These are phyloP conservation scores for Solanum ossicruentum DNA, from an alignment of 257 asterid genomes.

Conservation along the genomic window DNA sequence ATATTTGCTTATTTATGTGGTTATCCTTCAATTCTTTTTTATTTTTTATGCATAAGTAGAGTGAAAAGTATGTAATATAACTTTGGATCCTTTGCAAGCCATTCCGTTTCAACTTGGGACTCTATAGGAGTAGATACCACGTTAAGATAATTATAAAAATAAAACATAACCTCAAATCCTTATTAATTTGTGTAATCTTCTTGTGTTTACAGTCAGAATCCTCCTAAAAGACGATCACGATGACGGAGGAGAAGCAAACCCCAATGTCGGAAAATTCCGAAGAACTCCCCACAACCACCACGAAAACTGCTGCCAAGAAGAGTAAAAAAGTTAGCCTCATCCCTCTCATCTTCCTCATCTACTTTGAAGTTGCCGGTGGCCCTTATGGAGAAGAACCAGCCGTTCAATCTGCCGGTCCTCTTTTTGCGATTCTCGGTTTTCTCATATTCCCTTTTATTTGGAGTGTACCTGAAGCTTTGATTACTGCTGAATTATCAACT, in stretches of 20 bases:
- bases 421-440: slow-evolving; percentile 1
- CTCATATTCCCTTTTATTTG: slow-evolving; percentile 3
- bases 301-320: neutral
- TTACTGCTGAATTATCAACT: slow-evolving; percentile 9
- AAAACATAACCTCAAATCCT: neutral
- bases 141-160: no score
- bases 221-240: neutral
- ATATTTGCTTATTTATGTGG: no score
- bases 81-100: no score
- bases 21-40: no score
- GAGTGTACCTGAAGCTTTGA: slow-evolving; percentile 9
- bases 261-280: neutral
- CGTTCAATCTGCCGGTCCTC: slow-evolving; percentile 4
- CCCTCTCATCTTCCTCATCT: slow-evolving; percentile 12
- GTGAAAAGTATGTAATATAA: no score
- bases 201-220: neutral
- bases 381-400: slow-evolving; percentile 10
- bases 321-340: neutral
- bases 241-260: neutral
- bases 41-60: no score
- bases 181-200: neutral
- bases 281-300: neutral
- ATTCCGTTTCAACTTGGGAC: no score
- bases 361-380: slow-evolving; percentile 11
- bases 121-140: no score